Evolutionary conservation across 768 basidiomycete species (phyloP).

Genomic region (Candolleomyces aberdarensis): DNA sequence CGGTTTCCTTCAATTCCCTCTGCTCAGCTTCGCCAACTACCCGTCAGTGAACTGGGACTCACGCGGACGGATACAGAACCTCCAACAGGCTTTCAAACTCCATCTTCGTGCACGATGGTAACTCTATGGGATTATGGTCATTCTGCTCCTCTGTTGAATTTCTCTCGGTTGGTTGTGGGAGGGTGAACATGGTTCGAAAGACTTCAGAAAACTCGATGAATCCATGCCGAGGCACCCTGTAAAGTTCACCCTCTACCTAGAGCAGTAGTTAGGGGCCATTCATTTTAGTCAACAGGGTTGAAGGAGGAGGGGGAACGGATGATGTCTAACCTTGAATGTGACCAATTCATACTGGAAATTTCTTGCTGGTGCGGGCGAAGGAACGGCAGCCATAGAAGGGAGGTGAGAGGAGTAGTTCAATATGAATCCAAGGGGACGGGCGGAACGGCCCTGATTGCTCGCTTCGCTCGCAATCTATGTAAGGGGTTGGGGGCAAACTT

Average conservation of each 20-base stretch:
- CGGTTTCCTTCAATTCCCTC: background rate
- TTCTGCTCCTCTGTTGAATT: background rate
- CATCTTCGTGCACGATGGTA: background rate
- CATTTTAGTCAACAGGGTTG: too few relatives aligned
- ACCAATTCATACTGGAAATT: too few relatives aligned
- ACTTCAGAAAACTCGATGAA: background rate
- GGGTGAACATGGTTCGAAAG: background rate
- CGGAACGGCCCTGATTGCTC: too few relatives aligned
- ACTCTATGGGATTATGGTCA: background rate
- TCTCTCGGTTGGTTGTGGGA: background rate
- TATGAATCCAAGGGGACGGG: too few relatives aligned
- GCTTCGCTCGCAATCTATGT: too few relatives aligned
- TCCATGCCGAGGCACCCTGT: background rate
- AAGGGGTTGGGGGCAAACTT: too few relatives aligned
- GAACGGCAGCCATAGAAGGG: too few relatives aligned
- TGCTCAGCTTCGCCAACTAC: background rate
- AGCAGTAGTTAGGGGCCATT: too few relatives aligned
- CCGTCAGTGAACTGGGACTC: background rate
- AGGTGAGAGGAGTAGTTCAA: too few relatives aligned
- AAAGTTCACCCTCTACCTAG: background rate
- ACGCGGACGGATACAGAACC: background rate
- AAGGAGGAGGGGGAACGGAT: too few relatives aligned
- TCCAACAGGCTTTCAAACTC: background rate
- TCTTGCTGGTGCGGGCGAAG: too few relatives aligned
- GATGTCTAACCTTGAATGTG: too few relatives aligned